Conservation (phyloP, 306 rosid genomes). For the Corylus heterophylla region DNA sequence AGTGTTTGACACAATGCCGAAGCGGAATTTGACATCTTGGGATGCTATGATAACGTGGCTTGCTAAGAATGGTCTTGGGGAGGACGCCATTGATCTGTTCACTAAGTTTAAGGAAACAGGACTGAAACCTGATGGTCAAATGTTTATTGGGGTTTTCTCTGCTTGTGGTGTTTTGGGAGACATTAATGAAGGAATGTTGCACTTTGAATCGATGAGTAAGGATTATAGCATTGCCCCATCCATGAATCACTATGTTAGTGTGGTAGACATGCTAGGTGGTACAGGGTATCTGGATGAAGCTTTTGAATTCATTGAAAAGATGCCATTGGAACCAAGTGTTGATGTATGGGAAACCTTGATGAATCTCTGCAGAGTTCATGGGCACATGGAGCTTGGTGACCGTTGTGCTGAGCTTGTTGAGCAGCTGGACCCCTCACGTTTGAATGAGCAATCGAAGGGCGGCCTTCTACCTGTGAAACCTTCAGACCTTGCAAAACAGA, state of each 20-base stretch:
- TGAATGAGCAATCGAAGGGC: slow-evolving; percentile 63
- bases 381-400: slow-evolving; percentile 66
- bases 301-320: slow-evolving; percentile 66
- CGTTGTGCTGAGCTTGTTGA: slow-evolving; percentile 72
- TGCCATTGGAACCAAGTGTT: slow-evolving; percentile 62
- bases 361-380: slow-evolving; percentile 80
- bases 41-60: slow-evolving; percentile 72
- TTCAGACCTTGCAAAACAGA: slow-evolving; percentile 55
- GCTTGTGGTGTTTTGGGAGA: slow-evolving; percentile 69
- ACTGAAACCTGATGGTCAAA: slow-evolving; percentile 65
- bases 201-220: slow-evolving; percentile 65
- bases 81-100: slow-evolving; percentile 74
- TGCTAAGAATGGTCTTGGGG: slow-evolving; percentile 66
- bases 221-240: slow-evolving; percentile 65
- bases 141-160: slow-evolving; percentile 61
- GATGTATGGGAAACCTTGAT: slow-evolving; percentile 74
- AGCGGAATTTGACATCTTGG: slow-evolving; percentile 73
- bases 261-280: slow-evolving; percentile 81
- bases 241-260: slow-evolving; percentile 56
- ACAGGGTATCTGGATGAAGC: slow-evolving; percentile 73
- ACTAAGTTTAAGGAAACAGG: slow-evolving; percentile 61
- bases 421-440: slow-evolving; percentile 55
- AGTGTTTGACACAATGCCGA: slow-evolving; percentile 61
- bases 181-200: slow-evolving; percentile 64
- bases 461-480: slow-evolving; percentile 68